Evolutionary conservation across 1,284 basidiomycete genomes (phyloP).

Genomic region (Mycosarcoma maydis): DNA sequence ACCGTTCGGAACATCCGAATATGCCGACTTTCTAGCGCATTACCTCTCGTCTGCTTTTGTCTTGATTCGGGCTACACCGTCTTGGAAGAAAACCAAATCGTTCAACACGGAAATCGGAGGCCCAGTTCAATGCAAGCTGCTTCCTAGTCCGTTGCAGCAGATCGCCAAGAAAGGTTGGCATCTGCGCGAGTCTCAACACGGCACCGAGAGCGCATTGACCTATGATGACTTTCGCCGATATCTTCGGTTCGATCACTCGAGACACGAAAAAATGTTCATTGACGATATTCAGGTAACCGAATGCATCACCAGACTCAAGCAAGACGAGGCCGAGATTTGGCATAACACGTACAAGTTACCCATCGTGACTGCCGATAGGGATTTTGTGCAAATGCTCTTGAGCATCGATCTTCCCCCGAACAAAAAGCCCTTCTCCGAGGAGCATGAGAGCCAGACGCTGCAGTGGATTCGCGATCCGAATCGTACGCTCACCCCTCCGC

Average conservation of each 20-base stretch:
- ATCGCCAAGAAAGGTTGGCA: slow-evolving; percentile 56
- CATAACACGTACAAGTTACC: slow-evolving; percentile 55
- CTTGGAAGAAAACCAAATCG: slow-evolving; percentile 36
- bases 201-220: slow-evolving; percentile 23
- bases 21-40: slow-evolving; percentile 30
- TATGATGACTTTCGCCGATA: slow-evolving; percentile 53
- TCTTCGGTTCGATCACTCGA: slow-evolving; percentile 48
- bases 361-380: slow-evolving; percentile 52
- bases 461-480: slow-evolving; percentile 16
- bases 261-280: slow-evolving; percentile 54
- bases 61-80: slow-evolving; percentile 21
- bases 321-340: slow-evolving; percentile 51
- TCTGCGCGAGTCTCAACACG: slow-evolving; percentile 46
- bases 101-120: slow-evolving; percentile 32
- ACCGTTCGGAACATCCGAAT: slow-evolving; percentile 29
- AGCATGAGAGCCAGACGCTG: slow-evolving; percentile 44
- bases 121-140: slow-evolving; percentile 30
- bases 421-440: slow-evolving; percentile 45
- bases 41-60: slow-evolving; percentile 35
- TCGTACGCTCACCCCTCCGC: slow-evolving; percentile 19
- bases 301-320: slow-evolving; percentile 41
- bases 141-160: slow-evolving; percentile 18
- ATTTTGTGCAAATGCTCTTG: slow-evolving; percentile 61
- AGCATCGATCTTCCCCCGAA: slow-evolving; percentile 56
- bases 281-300: slow-evolving; percentile 33